Evolutionary conservation across 164 flowering plant genomes (phyloP).

Genomic region (Macadamia tetraphylla): DNA sequence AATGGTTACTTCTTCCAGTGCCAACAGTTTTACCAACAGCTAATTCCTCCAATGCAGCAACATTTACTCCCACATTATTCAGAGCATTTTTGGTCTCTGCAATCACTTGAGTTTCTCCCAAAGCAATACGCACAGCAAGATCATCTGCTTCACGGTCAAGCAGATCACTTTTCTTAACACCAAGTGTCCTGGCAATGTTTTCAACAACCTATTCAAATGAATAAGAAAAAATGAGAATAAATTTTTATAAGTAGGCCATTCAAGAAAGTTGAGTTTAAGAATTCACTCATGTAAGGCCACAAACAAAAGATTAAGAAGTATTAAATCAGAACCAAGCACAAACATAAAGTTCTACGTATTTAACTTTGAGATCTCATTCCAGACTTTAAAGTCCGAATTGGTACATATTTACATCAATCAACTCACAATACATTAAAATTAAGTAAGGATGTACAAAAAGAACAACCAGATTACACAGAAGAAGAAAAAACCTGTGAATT

Average conservation of each 20-base stretch:
- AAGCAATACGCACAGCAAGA: conserved; percentile 87
- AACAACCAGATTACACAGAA: too few species aligned
- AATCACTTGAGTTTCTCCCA: conserved; percentile 88
- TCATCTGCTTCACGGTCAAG: conserved; percentile 80
- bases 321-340: not conserved
- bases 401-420: too few species aligned
- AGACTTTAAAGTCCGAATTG: too few species aligned
- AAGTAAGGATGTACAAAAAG: too few species aligned
- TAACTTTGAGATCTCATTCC: not conserved
- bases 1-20: conserved; percentile 76
- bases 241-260: not conserved
- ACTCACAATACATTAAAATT: too few species aligned
- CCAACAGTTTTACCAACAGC: conserved; percentile 55
- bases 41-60: conserved; percentile 61
- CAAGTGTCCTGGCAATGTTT: conserved; percentile 79
- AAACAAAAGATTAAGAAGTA: not conserved
- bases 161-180: conserved; percentile 79
- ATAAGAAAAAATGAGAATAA: not conserved
- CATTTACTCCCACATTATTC: conserved; percentile 70
- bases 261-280: not conserved
- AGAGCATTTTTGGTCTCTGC: conserved; percentile 87
- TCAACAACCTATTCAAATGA: conserved; percentile 61
- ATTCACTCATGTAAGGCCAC: not conserved
- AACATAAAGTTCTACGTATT: not conserved
- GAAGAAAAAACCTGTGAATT: too few species aligned